phyloP scores from a whole-genome alignment of 1,284 basidiomycete species.

The Boletus hoseneyae region DNA sequence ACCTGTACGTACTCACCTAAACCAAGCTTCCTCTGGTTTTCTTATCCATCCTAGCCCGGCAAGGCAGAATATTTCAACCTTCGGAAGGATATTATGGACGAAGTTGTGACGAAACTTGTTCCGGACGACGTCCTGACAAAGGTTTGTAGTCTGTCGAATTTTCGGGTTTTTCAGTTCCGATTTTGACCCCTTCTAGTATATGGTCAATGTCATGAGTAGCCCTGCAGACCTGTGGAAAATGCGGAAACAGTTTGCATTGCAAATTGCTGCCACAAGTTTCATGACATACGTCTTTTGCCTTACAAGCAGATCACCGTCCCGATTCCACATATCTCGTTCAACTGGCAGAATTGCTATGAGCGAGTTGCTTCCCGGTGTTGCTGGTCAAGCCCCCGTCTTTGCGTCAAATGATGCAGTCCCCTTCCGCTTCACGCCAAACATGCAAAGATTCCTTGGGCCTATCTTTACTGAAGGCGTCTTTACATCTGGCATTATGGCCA shows the following conservation, averaged over 20 bases:
- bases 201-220: constrained; percentile 82
- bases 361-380: constrained; percentile 78
- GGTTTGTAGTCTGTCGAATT: constrained; percentile 45
- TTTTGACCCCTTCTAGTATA: constrained; percentile 60
- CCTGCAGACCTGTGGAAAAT: constrained; percentile 94
- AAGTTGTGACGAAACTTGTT: constrained; percentile 85
- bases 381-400: constrained; percentile 60
- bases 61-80: constrained; percentile 72
- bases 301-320: constrained; percentile 77
- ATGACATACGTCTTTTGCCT: constrained; percentile 90
- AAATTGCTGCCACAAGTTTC: constrained; percentile 88
- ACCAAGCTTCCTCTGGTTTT: background rate
- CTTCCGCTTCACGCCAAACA: constrained; percentile 96
- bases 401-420: constrained; percentile 85
- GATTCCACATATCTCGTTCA: constrained; percentile 88
- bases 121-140: constrained; percentile 87
- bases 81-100: constrained; percentile 89
- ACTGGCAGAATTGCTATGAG: constrained; percentile 90
- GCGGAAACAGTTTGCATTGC: constrained; percentile 94
- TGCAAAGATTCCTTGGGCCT: constrained; percentile 91
- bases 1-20: constrained; percentile 40
- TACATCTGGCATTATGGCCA: constrained; percentile 85
- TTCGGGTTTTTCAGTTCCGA: background rate
- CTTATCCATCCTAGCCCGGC: constrained; percentile 41
- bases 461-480: constrained; percentile 90